phyloP scores from a whole-genome alignment of 1,284 basidiomycete species.

The Stereum hirsutum region DNA sequence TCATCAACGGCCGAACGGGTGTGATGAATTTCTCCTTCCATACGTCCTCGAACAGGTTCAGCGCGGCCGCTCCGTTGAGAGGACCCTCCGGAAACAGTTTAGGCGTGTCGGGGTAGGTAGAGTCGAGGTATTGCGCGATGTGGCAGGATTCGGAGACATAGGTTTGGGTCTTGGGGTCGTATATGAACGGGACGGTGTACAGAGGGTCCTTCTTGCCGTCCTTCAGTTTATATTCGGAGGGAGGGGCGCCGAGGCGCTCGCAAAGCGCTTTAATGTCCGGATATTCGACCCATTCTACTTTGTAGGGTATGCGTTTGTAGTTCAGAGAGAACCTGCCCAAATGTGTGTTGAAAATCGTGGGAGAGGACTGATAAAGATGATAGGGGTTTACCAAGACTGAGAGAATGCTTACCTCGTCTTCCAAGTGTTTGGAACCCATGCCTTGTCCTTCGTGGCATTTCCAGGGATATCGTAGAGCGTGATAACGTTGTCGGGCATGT shows the following conservation, averaged over 20 bases:
- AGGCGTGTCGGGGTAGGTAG: constrained; percentile 18
- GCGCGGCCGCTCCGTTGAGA: background rate
- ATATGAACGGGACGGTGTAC: constrained; percentile 30
- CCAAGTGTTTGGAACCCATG: constrained; percentile 21
- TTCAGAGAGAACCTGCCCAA: constrained; percentile 24
- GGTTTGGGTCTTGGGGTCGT: constrained; percentile 19
- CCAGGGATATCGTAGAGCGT: constrained; percentile 20
- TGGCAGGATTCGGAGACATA: constrained; percentile 24
- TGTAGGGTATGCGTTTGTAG: constrained; percentile 28
- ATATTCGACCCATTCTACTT: constrained; percentile 28
- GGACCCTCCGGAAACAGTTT: background rate
- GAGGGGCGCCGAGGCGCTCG: constrained; percentile 20
- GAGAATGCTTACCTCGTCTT: constrained; percentile 15
- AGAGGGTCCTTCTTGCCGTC: constrained; percentile 17
- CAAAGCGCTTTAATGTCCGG: constrained; percentile 25
- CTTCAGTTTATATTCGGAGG: constrained; percentile 18
- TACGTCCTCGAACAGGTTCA: background rate
- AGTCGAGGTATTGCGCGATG: constrained; percentile 29
- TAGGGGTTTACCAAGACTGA: no score
- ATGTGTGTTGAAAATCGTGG: no score
- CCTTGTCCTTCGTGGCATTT: constrained; percentile 7
- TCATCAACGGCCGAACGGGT: background rate
- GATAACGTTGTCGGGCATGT: no score
- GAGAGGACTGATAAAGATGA: no score
- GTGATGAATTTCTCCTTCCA: background rate